A percentile compares a stretch with the other conserved stretches of the same genome.
These are phyloP conservation scores for Trametes punicea DNA, from an alignment of 768 basidiomycete species.

Conservation along the genomic window DNA sequence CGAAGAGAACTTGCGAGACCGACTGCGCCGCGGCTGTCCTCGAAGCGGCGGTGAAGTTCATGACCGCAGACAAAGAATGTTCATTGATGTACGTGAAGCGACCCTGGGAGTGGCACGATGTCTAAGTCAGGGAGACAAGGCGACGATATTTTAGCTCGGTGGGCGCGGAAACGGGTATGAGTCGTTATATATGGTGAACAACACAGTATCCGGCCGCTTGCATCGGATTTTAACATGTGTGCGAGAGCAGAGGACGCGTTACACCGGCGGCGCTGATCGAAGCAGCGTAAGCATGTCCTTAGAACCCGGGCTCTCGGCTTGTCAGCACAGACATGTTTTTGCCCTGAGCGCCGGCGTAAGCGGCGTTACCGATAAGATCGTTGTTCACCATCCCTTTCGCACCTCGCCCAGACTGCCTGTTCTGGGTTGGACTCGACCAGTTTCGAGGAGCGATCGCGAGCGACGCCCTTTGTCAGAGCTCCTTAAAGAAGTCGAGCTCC, in stretches of 20 bases:
- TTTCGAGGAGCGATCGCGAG: neutral
- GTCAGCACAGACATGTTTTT: neutral
- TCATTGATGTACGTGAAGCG: neutral
- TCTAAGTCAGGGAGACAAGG: neutral
- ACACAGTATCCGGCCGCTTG: neutral
- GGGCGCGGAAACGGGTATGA: neutral
- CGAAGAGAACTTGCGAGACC: conserved; percentile 8
- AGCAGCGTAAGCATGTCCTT: conserved; percentile 3
- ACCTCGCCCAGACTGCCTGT: neutral
- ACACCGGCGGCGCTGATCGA: conserved; percentile 15
- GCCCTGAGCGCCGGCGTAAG: neutral
- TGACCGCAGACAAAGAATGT: conserved; percentile 7
- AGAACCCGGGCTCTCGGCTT: neutral
- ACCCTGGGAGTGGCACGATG: neutral
- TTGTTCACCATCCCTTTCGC: neutral
- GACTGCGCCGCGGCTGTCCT: conserved; percentile 8
- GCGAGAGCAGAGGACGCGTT: conserved; percentile 5
- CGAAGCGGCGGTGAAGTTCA: conserved; percentile 8
- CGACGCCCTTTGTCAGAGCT: neutral
- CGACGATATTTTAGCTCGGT: neutral
- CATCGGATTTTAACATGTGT: conserved; percentile 9
- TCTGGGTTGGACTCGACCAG: neutral
- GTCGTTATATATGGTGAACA: neutral
- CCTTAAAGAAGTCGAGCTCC: neutral
- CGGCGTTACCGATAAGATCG: neutral